phyloP scores from a whole-genome alignment of 768 basidiomycete genomes.

The Wakefieldia striispora region DNA sequence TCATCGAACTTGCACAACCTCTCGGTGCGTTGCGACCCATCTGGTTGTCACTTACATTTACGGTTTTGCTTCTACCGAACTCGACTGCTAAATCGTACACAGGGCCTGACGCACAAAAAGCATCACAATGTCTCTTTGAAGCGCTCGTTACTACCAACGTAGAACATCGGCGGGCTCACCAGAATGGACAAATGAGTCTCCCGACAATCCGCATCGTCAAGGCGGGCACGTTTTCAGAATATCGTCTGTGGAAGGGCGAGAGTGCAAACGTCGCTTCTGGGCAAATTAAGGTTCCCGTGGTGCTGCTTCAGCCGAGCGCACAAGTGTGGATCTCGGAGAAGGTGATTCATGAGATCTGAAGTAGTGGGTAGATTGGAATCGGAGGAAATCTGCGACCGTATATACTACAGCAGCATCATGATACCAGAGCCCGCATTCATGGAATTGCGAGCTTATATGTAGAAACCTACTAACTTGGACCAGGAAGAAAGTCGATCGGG shows the following conservation, averaged over 20 bases:
- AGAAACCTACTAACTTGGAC: too few relatives aligned
- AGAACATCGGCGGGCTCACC: not conserved
- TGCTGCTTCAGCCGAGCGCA: not conserved
- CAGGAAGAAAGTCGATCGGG: too few relatives aligned
- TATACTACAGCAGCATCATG: too few relatives aligned
- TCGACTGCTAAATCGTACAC: too few relatives aligned
- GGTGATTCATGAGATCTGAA: constrained; percentile 14
- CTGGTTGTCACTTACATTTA: not conserved
- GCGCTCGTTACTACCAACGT: not conserved
- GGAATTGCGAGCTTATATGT: too few relatives aligned
- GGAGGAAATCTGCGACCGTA: too few relatives aligned
- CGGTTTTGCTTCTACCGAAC: too few relatives aligned
- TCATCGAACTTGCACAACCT: constrained; percentile 12
- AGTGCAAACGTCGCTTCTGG: not conserved
- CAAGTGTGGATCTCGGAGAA: constrained; percentile 17
- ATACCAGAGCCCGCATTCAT: too few relatives aligned
- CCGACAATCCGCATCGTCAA: constrained; percentile 24
- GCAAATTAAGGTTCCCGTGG: constrained; percentile 18
- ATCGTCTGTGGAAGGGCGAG: constrained; percentile 12
- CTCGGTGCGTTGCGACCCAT: constrained; percentile 2
- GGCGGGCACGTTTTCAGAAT: constrained; percentile 20
- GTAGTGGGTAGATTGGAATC: too few relatives aligned
- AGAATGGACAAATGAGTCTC: not conserved
- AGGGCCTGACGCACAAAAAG: constrained; percentile 6
- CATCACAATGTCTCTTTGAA: constrained; percentile 5